Percentiles rank a stretch among this genome's conserved stretches.
Conservation (phyloP, 495 filamentous ascomycete genomes). For the Neurospora africana region DNA sequence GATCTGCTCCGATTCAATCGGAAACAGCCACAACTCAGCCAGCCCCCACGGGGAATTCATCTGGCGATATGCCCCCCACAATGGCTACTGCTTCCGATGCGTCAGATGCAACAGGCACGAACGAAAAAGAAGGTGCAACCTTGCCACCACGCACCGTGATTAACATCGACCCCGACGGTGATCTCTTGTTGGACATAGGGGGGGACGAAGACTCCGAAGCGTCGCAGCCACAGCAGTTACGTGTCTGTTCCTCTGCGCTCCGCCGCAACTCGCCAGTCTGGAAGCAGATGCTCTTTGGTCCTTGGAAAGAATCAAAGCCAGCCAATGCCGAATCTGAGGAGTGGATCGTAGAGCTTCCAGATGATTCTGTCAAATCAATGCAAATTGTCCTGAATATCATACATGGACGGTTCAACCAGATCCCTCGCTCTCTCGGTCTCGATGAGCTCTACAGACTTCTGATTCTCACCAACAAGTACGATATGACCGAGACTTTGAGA, state of each 20-base stretch:
- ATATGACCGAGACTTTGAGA: slow-evolving; percentile 12
- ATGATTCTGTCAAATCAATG: slow-evolving; percentile 2
- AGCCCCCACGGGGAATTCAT: fast-evolving
- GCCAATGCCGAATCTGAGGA: neutral
- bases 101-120: neutral
- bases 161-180: neutral
- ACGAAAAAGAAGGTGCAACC: fast-evolving
- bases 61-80: neutral
- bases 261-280: slow-evolving; percentile 18
- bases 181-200: slow-evolving; percentile 1
- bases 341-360: slow-evolving; percentile 20
- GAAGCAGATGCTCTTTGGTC: slow-evolving; percentile 19
- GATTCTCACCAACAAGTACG: slow-evolving; percentile 22
- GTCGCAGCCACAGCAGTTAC: neutral
- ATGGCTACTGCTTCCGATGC: neutral
- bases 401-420: slow-evolving; percentile 13
- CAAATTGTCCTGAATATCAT: slow-evolving; percentile 15
- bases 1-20: neutral
- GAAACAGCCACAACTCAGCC: neutral
- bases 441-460: slow-evolving; percentile 14
- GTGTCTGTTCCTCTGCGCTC: slow-evolving; percentile 15
- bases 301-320: slow-evolving; percentile 18
- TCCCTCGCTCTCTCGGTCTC: slow-evolving; percentile 9
- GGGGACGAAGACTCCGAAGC: neutral
- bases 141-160: neutral